Evolutionary conservation across 495 filamentous ascomycete species (phyloP).

Genomic region (Aspergillus egyptiacus): DNA sequence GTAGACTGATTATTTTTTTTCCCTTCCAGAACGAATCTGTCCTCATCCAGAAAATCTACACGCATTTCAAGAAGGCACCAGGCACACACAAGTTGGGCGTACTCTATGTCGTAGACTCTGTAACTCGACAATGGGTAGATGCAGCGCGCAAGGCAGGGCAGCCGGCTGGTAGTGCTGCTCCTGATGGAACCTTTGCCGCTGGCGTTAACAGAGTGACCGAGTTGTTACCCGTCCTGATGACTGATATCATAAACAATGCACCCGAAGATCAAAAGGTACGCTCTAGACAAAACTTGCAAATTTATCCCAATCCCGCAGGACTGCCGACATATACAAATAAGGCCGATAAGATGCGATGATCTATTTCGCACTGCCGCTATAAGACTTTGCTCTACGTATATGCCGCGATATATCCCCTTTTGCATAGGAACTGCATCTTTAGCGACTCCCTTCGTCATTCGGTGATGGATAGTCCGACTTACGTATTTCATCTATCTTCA

Average conservation of each 20-base stretch:
- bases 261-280: slow-evolving; percentile 99
- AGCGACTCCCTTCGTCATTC: slow-evolving; percentile 15
- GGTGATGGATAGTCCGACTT: slow-evolving; percentile 42
- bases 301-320: slow-evolving; percentile 23
- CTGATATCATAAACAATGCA: slow-evolving; percentile 82
- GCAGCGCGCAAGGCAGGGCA: slow-evolving; percentile 83
- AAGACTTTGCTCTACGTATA: slow-evolving; percentile 32
- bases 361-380: slow-evolving; percentile 17
- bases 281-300: slow-evolving; percentile 38
- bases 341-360: slow-evolving; percentile 22
- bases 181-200: slow-evolving; percentile 88
- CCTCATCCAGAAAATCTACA: slow-evolving; percentile 92
- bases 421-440: slow-evolving; percentile 21
- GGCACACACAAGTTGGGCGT: slow-evolving; percentile 96
- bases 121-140: slow-evolving; percentile 97
- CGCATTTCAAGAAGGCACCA: slow-evolving; percentile 93
- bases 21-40: slow-evolving; percentile 77
- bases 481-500: slow-evolving; percentile 40
- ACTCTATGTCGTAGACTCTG: slow-evolving; percentile 99
- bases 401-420: slow-evolving; percentile 25
- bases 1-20: slow-evolving; percentile 30
- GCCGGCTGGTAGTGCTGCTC: slow-evolving; percentile 64
- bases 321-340: slow-evolving; percentile 30
- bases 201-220: slow-evolving; percentile 96
- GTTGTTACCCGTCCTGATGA: slow-evolving; percentile 87